Percentiles rank a stretch among this genome's conserved stretches.
Evolutionary conservation across 2,329 filamentous ascomycete species (phyloP).

Genomic region (Chaetomium olivaceum): DNA sequence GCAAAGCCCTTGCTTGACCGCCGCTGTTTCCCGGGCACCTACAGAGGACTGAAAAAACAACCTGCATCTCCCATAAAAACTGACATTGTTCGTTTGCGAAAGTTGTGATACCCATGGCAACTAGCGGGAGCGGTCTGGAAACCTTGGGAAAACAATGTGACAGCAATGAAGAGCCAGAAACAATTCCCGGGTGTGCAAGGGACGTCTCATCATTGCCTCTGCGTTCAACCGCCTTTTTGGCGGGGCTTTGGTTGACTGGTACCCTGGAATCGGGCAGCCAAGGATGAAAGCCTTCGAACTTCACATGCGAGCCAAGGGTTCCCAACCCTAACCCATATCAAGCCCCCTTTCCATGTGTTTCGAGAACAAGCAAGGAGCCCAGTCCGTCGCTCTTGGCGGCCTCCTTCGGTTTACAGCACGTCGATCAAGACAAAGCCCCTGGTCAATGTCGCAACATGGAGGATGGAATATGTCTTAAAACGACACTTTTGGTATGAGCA

Average conservation of each 20-base stretch:
- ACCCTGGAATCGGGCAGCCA: neutral
- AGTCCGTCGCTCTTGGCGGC: neutral
- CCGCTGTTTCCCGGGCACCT: neutral
- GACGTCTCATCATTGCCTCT: neutral
- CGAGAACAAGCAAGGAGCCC: neutral
- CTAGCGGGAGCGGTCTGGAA: too few species aligned
- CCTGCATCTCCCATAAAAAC: neutral
- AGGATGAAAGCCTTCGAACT: neutral
- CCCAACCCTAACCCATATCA: neutral
- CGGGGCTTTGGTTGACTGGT: neutral
- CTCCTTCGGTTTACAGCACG: neutral
- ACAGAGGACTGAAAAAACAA: neutral
- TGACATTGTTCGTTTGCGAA: neutral
- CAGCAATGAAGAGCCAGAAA: neutral
- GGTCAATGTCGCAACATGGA: neutral
- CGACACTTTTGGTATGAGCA: constrained; percentile 8
- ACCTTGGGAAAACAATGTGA: neutral
- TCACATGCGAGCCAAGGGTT: neutral
- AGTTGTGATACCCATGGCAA: constrained; percentile 8
- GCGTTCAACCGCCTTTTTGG: neutral
- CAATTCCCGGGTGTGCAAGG: neutral
- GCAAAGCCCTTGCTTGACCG: neutral
- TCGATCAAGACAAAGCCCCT: neutral
- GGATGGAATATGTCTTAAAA: neutral
- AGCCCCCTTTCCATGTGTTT: neutral